Conservation (phyloP, 805 yeast genomes). For the Ogataea saltuana region DNA sequence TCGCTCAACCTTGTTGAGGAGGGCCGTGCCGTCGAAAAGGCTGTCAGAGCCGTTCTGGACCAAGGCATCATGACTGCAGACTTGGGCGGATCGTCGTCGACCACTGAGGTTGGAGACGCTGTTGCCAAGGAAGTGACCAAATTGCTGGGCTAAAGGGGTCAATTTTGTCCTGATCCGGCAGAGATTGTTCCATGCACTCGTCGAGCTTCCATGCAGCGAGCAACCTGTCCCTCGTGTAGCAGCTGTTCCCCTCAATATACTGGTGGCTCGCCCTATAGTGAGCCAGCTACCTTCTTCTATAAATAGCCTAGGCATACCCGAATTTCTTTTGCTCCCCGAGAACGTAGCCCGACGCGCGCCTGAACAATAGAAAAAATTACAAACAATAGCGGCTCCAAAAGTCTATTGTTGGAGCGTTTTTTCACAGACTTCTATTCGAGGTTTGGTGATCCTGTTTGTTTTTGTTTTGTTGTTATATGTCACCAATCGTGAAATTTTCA, state of each 20-base stretch:
- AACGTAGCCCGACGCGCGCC: conserved; percentile 1
- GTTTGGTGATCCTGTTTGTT: conserved; percentile 9
- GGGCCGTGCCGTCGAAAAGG: conserved; percentile 85
- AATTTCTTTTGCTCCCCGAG: background rate
- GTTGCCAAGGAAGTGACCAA: conserved; percentile 68
- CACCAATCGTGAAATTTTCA: background rate
- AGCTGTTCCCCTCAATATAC: background rate
- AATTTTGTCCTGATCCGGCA: too few species aligned
- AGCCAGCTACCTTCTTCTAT: background rate
- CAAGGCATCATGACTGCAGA: conserved; percentile 89
- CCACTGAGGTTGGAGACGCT: conserved; percentile 94
- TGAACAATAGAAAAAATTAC: background rate
- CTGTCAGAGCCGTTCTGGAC: conserved; percentile 82
- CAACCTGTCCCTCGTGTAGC: background rate
- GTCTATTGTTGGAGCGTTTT: conserved; percentile 1
- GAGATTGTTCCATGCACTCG: too few species aligned
- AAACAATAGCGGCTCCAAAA: background rate
- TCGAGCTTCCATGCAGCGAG: too few species aligned
- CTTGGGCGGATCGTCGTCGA: conserved; percentile 78
- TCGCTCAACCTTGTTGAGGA: conserved; percentile 81
- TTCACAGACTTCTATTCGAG: conserved; percentile 2
- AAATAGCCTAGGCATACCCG: too few species aligned
- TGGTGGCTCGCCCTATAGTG: too few species aligned
- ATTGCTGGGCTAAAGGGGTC: conserved; percentile 20
- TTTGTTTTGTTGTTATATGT: background rate